These are phyloP conservation scores for Dactylonectria estremocensis DNA, from an alignment of 2,329 filamentous ascomycete species.

Conservation along the genomic window DNA sequence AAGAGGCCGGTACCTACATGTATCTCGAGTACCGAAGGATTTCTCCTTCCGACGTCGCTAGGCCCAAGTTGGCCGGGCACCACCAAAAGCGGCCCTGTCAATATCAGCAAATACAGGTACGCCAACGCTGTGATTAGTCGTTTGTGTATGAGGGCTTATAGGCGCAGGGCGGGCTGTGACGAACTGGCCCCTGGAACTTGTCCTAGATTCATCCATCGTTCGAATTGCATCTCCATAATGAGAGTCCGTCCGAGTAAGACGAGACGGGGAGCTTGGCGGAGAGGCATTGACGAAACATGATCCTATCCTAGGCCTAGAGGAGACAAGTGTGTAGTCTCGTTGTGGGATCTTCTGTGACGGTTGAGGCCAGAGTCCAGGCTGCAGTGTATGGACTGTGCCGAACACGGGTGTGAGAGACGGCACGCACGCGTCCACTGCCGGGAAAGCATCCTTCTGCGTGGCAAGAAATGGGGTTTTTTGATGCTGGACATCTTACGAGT, in stretches of 20 bases:
- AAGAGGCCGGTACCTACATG: not conserved
- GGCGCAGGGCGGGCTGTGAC: not conserved
- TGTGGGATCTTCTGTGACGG: not conserved
- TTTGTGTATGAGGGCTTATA: not conserved
- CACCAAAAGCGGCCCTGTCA: not conserved
- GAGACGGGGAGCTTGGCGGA: not conserved
- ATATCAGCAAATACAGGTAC: not conserved
- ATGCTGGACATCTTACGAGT: constrained; percentile 14
- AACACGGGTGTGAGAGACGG: not conserved
- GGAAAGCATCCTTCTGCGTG: too few relatives aligned
- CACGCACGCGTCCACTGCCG: not conserved
- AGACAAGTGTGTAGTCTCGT: not conserved
- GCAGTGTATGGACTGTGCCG: not conserved
- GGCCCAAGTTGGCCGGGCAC: not conserved
- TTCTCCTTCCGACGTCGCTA: not conserved
- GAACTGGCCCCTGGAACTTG: not conserved
- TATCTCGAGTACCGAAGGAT: not conserved
- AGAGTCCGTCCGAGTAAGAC: not conserved
- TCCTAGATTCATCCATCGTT: not conserved
- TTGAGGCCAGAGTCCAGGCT: not conserved
- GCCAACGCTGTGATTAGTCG: not conserved
- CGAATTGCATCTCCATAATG: not conserved
- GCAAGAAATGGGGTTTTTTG: not conserved
- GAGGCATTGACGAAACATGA: not conserved
- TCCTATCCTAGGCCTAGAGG: not conserved